These are phyloP conservation scores for Schizosaccharomyces octosporus DNA, from an alignment of 805 yeast genomes.

Conservation along the genomic window DNA sequence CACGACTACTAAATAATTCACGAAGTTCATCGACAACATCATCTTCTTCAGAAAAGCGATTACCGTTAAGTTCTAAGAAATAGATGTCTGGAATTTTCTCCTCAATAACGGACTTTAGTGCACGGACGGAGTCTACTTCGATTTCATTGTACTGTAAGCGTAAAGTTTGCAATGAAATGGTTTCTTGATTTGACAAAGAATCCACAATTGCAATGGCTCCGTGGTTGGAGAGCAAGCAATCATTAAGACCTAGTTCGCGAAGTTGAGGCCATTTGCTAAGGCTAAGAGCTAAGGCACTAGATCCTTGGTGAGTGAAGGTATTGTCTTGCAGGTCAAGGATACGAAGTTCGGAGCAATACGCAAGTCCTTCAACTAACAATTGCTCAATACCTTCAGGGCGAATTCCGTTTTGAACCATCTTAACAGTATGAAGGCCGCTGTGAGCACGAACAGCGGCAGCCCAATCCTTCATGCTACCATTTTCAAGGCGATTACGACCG, in stretches of 20 bases:
- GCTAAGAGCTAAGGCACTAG: slow-evolving; percentile 35
- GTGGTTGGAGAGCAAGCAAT: slow-evolving; percentile 56
- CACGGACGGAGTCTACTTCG: slow-evolving; percentile 34
- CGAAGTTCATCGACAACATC: slow-evolving; percentile 36
- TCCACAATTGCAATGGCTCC: slow-evolving; percentile 27
- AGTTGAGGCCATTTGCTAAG: slow-evolving; percentile 41
- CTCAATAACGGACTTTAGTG: slow-evolving; percentile 28
- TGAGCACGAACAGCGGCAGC: slow-evolving; percentile 70
- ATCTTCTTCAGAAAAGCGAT: slow-evolving; percentile 73
- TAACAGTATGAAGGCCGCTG: slow-evolving; percentile 37
- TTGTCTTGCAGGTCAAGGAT: slow-evolving; percentile 81
- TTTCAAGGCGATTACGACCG: slow-evolving; percentile 91
- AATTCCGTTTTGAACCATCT: slow-evolving; percentile 87
- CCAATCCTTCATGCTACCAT: slow-evolving; percentile 71
- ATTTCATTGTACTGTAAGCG: slow-evolving; percentile 78
- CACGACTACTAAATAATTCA: slow-evolving; percentile 42
- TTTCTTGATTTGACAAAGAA: slow-evolving; percentile 8
- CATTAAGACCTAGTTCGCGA: slow-evolving; percentile 64
- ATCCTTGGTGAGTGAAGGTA: slow-evolving; percentile 56
- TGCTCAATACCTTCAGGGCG: slow-evolving; percentile 76
- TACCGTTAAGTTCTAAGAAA: slow-evolving; percentile 71
- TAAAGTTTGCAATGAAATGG: slow-evolving; percentile 28
- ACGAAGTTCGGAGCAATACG: slow-evolving; percentile 31
- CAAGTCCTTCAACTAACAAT: slow-evolving; percentile 48
- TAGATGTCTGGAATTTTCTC: slow-evolving; percentile 34